Evolutionary conservation across 257 asterid genomes (phyloP), one percentile per base, ranked within the genome.

Genomic region (Ehretia macrophylla): DNA sequence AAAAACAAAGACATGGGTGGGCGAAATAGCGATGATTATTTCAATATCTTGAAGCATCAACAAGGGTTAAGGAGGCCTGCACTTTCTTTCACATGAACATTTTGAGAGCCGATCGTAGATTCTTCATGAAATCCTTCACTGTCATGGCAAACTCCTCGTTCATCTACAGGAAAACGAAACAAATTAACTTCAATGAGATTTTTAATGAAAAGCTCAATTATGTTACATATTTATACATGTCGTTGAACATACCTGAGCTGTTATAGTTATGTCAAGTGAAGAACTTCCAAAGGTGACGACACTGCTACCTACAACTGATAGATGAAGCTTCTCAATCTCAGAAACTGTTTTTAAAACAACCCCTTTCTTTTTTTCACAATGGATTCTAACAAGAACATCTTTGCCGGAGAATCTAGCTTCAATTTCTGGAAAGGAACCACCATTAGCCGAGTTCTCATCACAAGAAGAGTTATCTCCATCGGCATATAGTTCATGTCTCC

Each of bases 191-290:
- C 14, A 16, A 23, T 17, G 37, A n/a, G 45, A 19, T 21, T 40
- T 18, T 20, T 10, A 52, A 21, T 50, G 44, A 2, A 10, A 42
- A 42, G 47, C 47, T 42, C 47, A 10, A 42, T 3, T 42, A 42
- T 10, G 11, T 6, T 38, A 38, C 12, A 14, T 3, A 10, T 14
- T 42, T 14, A 42, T 14, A 42, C 47, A n/a, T n/a, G n/a, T n/a
- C n/a, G n/a, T n/a, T n/a, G n/a, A n/a, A n/a, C n/a, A 11, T 81
- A 85, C 96, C 95, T 80, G 78, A n/a, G 96, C 86, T 55, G 75
- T 70, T 17, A 88, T 56, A 9, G 90, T 80, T 0, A 88, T 75
- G 63, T 81, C 82, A 58, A 88, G 90, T 17, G 85, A 71, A 40
- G 85, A 76, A 52, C 64, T 79, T 66, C 96, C 95, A 40, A 88